Percentiles rank a stretch among this genome's conserved stretches.
Conservation (phyloP, 1,284 basidiomycete species). For the Puccinia coronata region DNA sequence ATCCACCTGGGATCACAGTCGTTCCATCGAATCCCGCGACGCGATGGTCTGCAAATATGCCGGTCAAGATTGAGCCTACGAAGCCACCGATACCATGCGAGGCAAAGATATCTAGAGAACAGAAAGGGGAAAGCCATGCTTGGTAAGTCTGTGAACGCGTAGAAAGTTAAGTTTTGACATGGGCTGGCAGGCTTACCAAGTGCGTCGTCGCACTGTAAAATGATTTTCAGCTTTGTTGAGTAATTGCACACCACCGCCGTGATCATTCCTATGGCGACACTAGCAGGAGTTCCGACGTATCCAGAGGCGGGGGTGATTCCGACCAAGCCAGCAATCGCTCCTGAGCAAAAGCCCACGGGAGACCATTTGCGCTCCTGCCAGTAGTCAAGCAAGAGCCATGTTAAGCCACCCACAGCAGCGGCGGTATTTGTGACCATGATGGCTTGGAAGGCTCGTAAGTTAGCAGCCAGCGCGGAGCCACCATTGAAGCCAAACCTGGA, state of each 20-base stretch:
- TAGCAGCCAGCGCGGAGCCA: conserved; percentile 60
- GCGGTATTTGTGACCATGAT: conserved; percentile 60
- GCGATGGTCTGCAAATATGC: conserved; percentile 80
- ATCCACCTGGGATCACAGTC: conserved; percentile 75
- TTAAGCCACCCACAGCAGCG: conserved; percentile 59
- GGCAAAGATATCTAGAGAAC: conserved; percentile 71
- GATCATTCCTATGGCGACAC: conserved; percentile 80
- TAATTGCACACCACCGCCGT: conserved; percentile 86
- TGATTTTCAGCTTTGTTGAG: conserved; percentile 87
- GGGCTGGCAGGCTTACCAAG: conserved; percentile 70
- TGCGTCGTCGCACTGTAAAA: conserved; percentile 72
- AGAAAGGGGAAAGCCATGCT: conserved; percentile 23
- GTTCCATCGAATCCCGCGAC: conserved; percentile 81
- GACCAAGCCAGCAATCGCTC: conserved; percentile 79
- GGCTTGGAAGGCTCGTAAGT: conserved; percentile 60
- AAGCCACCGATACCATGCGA: conserved; percentile 85
- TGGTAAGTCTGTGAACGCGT: background rate
- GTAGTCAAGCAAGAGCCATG: conserved; percentile 59
- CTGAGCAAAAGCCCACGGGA: conserved; percentile 88
- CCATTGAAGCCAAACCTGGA: conserved; percentile 57
- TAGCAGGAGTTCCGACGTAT: conserved; percentile 80
- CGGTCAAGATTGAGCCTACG: conserved; percentile 80
- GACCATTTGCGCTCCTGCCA: conserved; percentile 57
- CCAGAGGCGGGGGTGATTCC: conserved; percentile 86
- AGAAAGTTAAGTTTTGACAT: background rate